Conservation (phyloP, 1,284 basidiomycete genomes). For the Cryptococcus sp. region DNA sequence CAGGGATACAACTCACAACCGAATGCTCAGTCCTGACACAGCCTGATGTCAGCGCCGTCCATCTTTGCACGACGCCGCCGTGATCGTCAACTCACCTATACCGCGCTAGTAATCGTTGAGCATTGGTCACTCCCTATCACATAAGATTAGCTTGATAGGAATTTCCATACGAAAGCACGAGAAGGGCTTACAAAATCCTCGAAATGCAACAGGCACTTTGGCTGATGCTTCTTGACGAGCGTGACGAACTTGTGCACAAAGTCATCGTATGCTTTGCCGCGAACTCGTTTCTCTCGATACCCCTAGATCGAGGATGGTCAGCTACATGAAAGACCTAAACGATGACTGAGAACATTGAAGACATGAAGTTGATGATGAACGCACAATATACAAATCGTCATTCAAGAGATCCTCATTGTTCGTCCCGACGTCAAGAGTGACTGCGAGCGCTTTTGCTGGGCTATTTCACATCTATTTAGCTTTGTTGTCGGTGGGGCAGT, state of each 20-base stretch:
- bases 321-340: background rate
- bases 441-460: constrained; percentile 57
- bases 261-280: constrained; percentile 39
- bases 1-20: constrained; percentile 58
- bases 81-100: constrained; percentile 26
- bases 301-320: constrained; percentile 22
- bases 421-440: constrained; percentile 70
- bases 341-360: background rate
- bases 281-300: constrained; percentile 39
- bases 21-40: constrained; percentile 60
- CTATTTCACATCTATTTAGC: constrained; percentile 3
- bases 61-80: background rate
- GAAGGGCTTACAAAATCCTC: constrained; percentile 36
- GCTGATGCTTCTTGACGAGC: constrained; percentile 40
- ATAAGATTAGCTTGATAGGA: background rate
- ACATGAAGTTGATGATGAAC: background rate
- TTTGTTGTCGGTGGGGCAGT: background rate
- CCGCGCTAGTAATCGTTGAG: constrained; percentile 62
- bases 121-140: constrained; percentile 59
- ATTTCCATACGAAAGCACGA: background rate
- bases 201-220: constrained; percentile 44
- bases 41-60: constrained; percentile 13
- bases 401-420: constrained; percentile 43
- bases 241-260: constrained; percentile 47
- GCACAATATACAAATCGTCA: constrained; percentile 44